Evolutionary conservation across 345 rosid genomes (phyloP).

Genomic region (Abelmoschus esculentus): DNA sequence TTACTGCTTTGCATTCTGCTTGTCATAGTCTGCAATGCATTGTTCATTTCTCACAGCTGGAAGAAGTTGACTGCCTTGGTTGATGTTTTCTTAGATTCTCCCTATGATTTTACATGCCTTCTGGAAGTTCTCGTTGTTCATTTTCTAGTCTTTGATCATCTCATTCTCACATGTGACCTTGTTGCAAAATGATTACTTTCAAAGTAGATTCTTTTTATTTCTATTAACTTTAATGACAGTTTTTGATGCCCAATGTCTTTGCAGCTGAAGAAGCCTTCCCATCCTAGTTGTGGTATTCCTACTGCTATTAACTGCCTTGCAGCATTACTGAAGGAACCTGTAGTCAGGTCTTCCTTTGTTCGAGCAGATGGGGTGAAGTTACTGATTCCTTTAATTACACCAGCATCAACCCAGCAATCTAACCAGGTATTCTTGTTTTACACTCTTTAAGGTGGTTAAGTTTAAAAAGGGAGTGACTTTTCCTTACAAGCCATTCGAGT

Average conservation of each 20-base stretch:
- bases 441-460: background rate
- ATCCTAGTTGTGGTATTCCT: constrained; percentile 72
- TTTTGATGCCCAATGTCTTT: constrained; percentile 8
- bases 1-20: background rate
- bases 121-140: background rate
- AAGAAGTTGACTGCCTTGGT: constrained; percentile 1
- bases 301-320: constrained; percentile 73
- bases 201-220: background rate
- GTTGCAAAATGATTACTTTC: background rate
- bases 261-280: constrained; percentile 88
- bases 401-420: constrained; percentile 96
- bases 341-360: constrained; percentile 87
- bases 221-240: background rate
- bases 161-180: background rate
- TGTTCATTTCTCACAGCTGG: background rate
- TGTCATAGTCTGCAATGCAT: background rate
- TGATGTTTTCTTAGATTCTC: background rate
- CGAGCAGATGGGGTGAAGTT: constrained; percentile 87
- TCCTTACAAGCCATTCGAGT: background rate
- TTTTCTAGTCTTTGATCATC: background rate
- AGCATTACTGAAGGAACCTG: constrained; percentile 73
- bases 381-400: constrained; percentile 75
- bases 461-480: background rate
- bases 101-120: background rate
- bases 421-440: constrained; percentile 52